Evolutionary conservation across 805 yeast genomes (phyloP), one percentile per base, ranked within the genome.

Genomic region (Wickerhamiella vanderwaltii): DNA sequence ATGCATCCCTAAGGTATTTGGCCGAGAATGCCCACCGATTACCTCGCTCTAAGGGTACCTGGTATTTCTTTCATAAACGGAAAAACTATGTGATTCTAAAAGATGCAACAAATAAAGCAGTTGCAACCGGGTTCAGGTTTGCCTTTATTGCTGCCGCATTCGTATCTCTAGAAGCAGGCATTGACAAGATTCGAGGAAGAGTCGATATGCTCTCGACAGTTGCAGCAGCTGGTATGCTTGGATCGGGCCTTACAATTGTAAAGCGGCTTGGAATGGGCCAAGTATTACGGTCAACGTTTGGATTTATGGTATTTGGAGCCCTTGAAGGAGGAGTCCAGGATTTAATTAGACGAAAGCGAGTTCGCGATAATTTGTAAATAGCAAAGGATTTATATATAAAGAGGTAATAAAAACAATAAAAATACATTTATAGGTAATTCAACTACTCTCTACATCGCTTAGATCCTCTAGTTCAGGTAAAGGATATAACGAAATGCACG

Each of bases 21-120:
- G 85, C 87, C 2, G 83, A 81, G 50, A 84, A 84, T 53, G 79
- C 91, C 11, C 94, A 84, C 55, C 57, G 95, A 40, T 61, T 85
- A 44, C 95, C 95, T 6, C 67, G 59, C 17, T 74, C 79, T 0
- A 78, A 74, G 41, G 86, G 84, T 16, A 91, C 88, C 0, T 84
- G 94, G 95, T 84, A 79, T 54, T 79, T 78, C 56, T 84, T 84
- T 59, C 91, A 84, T 60, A 83, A 80, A 60, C 69, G 84, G 47
- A 84, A 82, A 62, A 79, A 81, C 59, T 80, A 81, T 57, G 80
- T 79, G 23, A 73, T 83, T 60, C 58, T 79, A 26, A 65, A 71
- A 44, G 64, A 65, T 20, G 83, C 82, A 1, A 60, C 73, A 47
- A 62, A 61, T 15, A 41, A 49, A 6, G 86, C 79, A 0, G 50